Evolutionary conservation across 208 protist species (phyloP).

Genomic region (Trypanosoma congolense): DNA sequence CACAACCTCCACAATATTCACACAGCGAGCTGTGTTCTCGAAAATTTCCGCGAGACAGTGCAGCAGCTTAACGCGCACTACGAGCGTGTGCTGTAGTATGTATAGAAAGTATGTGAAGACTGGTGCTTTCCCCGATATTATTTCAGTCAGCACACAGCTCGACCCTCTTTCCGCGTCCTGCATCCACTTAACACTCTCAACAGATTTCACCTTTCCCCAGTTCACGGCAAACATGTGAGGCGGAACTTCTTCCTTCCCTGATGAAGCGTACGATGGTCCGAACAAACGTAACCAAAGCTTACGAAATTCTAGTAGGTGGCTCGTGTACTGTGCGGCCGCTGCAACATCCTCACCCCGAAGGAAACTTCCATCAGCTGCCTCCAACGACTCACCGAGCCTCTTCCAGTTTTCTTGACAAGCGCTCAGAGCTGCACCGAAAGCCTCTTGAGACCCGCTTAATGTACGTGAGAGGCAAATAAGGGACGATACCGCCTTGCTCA

Average conservation of each 20-base stretch:
- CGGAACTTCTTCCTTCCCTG: constrained; percentile 15
- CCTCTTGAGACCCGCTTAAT: constrained; percentile 1
- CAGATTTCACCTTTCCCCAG: constrained; percentile 45
- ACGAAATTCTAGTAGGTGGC: constrained; percentile 46
- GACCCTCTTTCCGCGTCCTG: constrained; percentile 30
- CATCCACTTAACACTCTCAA: constrained; percentile 39
- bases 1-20: constrained; percentile 55
- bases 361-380: neutral
- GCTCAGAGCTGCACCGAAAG: constrained; percentile 17
- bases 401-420: constrained; percentile 3
- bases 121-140: constrained; percentile 39
- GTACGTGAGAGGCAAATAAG: constrained; percentile 11
- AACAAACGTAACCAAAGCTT: constrained; percentile 68
- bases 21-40: constrained; percentile 43
- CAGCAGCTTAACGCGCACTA: constrained; percentile 39
- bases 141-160: constrained; percentile 28
- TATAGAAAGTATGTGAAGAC: constrained; percentile 59
- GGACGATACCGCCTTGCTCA: constrained; percentile 12
- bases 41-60: constrained; percentile 57
- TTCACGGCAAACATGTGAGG: constrained; percentile 65
- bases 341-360: constrained; percentile 9
- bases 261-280: constrained; percentile 27
- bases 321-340: constrained; percentile 32
- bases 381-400: constrained; percentile 2
- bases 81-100: constrained; percentile 47